A percentile compares a stretch with the other conserved stretches of the same genome.
phyloP scores from a whole-genome alignment of 1,284 basidiomycete species.

The Boletus smithii region DNA sequence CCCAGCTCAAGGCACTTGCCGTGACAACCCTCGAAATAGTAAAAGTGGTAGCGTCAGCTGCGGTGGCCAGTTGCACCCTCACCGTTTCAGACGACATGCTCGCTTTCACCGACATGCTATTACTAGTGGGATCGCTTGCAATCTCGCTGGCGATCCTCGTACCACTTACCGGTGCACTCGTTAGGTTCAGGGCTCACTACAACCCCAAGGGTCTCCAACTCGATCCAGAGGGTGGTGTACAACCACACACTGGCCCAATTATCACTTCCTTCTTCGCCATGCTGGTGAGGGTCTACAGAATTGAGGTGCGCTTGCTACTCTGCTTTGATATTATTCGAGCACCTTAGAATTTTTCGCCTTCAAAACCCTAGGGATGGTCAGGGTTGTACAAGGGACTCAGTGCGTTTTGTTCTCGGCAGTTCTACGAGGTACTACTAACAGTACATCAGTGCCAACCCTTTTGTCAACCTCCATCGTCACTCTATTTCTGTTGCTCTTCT shows the following conservation, averaged over 20 bases:
- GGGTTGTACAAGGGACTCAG: conserved; percentile 83
- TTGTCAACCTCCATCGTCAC: conserved; percentile 60
- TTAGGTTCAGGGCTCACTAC: conserved; percentile 76
- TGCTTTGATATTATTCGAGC: neutral
- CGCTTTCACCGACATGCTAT: conserved; percentile 39
- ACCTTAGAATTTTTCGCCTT: neutral
- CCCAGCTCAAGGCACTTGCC: conserved; percentile 29
- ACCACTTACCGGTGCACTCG: conserved; percentile 64
- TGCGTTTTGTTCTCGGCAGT: conserved; percentile 38
- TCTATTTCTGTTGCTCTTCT: conserved; percentile 51
- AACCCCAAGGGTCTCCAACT: conserved; percentile 81
- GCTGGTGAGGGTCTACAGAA: conserved; percentile 66
- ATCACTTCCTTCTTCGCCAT: conserved; percentile 65
- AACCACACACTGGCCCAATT: conserved; percentile 71
- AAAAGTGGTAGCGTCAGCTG: neutral
- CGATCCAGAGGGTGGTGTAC: conserved; percentile 72
- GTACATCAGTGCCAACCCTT: conserved; percentile 65
- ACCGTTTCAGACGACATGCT: no score
- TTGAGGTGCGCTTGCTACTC: conserved; percentile 54
- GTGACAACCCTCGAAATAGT: conserved; percentile 18
- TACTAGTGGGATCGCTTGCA: conserved; percentile 47
- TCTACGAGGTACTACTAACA: conserved; percentile 11
- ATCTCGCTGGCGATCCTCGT: conserved; percentile 48
- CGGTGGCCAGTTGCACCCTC: neutral
- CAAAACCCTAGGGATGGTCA: conserved; percentile 59